Base-by-base conservation (phyloP, 805 yeast species). In the Pichia occidentalis region DNA sequence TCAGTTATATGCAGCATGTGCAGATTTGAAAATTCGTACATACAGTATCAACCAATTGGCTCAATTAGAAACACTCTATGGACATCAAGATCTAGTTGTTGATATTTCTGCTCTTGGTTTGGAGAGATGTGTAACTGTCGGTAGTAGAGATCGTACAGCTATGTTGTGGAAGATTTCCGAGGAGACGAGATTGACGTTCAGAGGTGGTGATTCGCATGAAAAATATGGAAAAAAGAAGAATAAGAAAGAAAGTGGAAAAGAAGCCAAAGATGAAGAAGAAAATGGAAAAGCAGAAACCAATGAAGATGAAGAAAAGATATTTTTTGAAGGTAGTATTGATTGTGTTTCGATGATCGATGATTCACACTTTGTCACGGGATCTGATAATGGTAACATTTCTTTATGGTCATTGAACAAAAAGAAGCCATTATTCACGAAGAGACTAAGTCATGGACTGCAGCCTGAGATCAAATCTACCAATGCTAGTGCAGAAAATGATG, bases 121-220 rank as follows among this genome's bases (percentile, higher is more conserved):
- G 59, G 97, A 92, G 55, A 76, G 96, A 42, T 92, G 98, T 67
- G 88, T 92, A 13, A 85, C 95, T 19, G 97, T 90, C 23, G 98
- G 98, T 13, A 71, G 95, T 3, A 76, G 97, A 51, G 98, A 92
- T 62, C 79, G 94, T 52, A 85, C 96, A 5, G 96, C 90, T 8
- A 82, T 94, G 80, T 67, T 85, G 51, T 92, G 98, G 98, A 92
- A 92, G 59, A 86, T 92, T 48, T 77, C 95, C 19, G 98, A 92
- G 52, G 98, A 92, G 63, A 78, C 95, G 1, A 76, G 97, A 55
- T 72, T 92, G 52, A 87, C 96, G 0, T 90, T 90, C 59, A 74
- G 95, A 56, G 95, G 95, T 44, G 95, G 94, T 42, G 95, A 86
- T 53, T 61, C 59, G 2, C 65, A 59, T 33, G 75, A 63, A 49